Percentiles rank a stretch among this genome's conserved stretches.
phyloP scores from a whole-genome alignment of 352 stramenopile species.

The Phytophthora multivora region DNA sequence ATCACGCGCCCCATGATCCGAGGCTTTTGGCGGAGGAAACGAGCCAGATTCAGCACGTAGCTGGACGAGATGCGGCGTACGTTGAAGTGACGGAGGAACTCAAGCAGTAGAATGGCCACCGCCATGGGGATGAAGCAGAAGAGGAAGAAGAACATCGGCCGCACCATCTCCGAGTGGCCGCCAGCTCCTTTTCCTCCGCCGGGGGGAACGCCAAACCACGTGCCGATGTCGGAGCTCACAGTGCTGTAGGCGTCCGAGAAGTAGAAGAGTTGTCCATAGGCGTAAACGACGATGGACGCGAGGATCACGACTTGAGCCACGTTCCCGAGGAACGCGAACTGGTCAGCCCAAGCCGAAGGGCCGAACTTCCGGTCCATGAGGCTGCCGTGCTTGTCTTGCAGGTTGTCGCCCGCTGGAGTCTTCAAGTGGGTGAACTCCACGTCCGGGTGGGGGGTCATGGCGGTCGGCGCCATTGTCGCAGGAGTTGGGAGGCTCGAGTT shows the following conservation, averaged over 20 bases:
- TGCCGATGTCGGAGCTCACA: conserved; percentile 17
- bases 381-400: conserved; percentile 13
- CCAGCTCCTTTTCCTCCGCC: conserved; percentile 8
- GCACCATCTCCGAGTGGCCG: conserved; percentile 54
- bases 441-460: conserved; percentile 18
- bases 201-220: conserved; percentile 38
- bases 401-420: conserved; percentile 17
- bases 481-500: not conserved
- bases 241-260: conserved; percentile 27
- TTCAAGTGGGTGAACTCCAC: conserved; percentile 23
- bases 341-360: not conserved
- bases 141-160: conserved; percentile 58
- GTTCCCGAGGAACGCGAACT: not conserved
- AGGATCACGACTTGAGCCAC: conserved; percentile 32
- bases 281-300: conserved; percentile 36
- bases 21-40: conserved; percentile 51
- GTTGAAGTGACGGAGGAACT: conserved; percentile 48
- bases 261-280: conserved; percentile 35
- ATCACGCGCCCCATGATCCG: conserved; percentile 26
- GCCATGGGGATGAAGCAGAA: conserved; percentile 51
- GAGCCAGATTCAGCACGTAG: conserved; percentile 28
- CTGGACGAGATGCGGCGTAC: conserved; percentile 39
- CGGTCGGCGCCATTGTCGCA: conserved; percentile 13
- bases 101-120: conserved; percentile 39
- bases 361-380: conserved; percentile 5